Percentiles rank a stretch among this genome's conserved stretches.
phyloP scores from a whole-genome alignment of 371 early-diverging fungal species.

The Apophysomyces elegans region DNA sequence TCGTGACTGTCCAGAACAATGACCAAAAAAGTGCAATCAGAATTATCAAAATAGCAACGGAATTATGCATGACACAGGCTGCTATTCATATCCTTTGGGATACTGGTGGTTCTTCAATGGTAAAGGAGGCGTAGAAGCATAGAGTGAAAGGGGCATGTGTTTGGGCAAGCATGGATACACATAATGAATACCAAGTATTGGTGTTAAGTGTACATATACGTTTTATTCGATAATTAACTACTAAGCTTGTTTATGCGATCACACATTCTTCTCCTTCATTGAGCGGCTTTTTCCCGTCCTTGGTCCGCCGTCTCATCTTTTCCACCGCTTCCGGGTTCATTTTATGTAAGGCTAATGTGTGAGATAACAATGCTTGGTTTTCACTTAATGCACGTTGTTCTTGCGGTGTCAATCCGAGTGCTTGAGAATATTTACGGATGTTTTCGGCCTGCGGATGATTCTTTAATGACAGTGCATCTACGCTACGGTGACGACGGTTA shows the following conservation, averaged over 20 bases:
- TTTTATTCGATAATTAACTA: too few species aligned
- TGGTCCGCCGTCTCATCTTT: constrained; percentile 16
- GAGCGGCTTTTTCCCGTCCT: not conserved
- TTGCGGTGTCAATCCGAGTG: constrained; percentile 46
- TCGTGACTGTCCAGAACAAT: too few species aligned
- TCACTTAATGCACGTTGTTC: constrained; percentile 41
- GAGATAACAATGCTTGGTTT: constrained; percentile 46
- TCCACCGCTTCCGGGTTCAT: constrained; percentile 19
- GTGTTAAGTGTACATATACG: too few species aligned
- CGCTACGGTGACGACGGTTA: constrained; percentile 10
- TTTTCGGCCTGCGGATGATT: constrained; percentile 36
- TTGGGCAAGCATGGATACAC: too few species aligned
- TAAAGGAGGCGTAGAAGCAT: too few species aligned
- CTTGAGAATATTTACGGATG: constrained; percentile 38
- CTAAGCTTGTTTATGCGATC: not conserved
- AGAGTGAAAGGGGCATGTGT: too few species aligned
- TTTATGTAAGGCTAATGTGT: constrained; percentile 37
- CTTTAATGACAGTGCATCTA: constrained; percentile 10
- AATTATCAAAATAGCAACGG: too few species aligned
- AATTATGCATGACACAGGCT: too few species aligned
- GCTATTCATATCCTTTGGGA: too few species aligned
- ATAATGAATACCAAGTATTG: too few species aligned
- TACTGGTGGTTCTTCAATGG: too few species aligned
- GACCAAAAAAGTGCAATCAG: too few species aligned
- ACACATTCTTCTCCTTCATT: constrained; percentile 10